phyloP scores from a whole-genome alignment of 345 rosid species.

The Adansonia digitata region DNA sequence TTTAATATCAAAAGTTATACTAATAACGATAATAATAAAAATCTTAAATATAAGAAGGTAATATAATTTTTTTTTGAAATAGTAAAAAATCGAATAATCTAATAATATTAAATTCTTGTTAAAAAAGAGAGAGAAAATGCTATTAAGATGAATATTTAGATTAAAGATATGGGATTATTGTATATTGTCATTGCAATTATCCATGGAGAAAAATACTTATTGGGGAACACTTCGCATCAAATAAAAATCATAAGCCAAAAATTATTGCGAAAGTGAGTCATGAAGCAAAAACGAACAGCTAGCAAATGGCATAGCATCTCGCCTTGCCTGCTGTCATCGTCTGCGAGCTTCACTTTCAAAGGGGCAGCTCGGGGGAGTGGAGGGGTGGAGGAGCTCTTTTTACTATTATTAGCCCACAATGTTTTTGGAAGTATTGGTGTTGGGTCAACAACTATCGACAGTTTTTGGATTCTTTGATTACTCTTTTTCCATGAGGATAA shows the following conservation, averaged over 20 bases:
- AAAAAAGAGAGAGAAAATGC: too few relatives aligned
- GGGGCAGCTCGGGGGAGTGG: conserved; percentile 6
- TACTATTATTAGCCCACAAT: not conserved
- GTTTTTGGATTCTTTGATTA: conserved; percentile 11
- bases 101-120: too few relatives aligned
- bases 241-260: not conserved
- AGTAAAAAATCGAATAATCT: too few relatives aligned
- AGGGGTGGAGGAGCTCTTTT: too few relatives aligned
- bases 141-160: not conserved
- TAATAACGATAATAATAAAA: too few relatives aligned
- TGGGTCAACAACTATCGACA: conserved; percentile 25
- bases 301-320: too few relatives aligned
- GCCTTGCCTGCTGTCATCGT: conserved; percentile 22
- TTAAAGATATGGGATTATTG: not conserved
- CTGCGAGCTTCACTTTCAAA: conserved; percentile 20
- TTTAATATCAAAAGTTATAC: too few relatives aligned
- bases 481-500: not conserved
- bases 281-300: not conserved
- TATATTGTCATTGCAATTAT: not conserved
- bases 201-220: not conserved
- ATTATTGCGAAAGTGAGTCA: not conserved
- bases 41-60: too few relatives aligned
- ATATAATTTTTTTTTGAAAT: too few relatives aligned
- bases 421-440: conserved; percentile 22
- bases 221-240: not conserved